Conservation (phyloP, 164 flowering plant genomes). For the Warburgia ugandensis region DNA sequence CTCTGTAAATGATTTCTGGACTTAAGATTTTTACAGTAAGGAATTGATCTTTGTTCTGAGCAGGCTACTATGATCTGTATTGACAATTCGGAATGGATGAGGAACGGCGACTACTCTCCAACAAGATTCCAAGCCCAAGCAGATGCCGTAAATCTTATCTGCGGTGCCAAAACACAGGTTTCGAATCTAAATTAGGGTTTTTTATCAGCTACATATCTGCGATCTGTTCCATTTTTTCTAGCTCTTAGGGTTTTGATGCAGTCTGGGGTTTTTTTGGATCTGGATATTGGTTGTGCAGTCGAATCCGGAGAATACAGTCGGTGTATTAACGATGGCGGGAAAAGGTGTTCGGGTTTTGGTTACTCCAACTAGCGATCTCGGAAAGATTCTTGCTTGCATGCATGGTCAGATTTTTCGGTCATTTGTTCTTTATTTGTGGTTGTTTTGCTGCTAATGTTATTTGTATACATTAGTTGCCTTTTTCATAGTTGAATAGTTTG, state of each 20-base stretch:
- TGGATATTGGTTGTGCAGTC: slow-evolving; percentile 50
- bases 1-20: neutral
- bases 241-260: no score
- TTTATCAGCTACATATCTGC: no score
- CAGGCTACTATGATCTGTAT: slow-evolving; percentile 99
- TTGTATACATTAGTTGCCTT: no score
- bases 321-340: slow-evolving; percentile 90
- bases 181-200: no score
- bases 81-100: slow-evolving; percentile 97
- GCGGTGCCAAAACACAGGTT: slow-evolving; percentile 96
- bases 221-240: no score
- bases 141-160: slow-evolving; percentile 91
- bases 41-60: slow-evolving; percentile 1
- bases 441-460: no score
- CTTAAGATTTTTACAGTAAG: no score
- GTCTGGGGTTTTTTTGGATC: no score
- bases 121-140: slow-evolving; percentile 83
- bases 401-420: no score
- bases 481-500: no score
- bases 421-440: no score
- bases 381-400: slow-evolving; percentile 88
- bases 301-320: slow-evolving; percentile 95
- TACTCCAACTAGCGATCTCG: slow-evolving; percentile 90
- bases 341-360: slow-evolving; percentile 94
- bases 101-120: slow-evolving; percentile 90